Conservation (phyloP, 2,329 filamentous ascomycete genomes). For the Fusarium sp. region DNA sequence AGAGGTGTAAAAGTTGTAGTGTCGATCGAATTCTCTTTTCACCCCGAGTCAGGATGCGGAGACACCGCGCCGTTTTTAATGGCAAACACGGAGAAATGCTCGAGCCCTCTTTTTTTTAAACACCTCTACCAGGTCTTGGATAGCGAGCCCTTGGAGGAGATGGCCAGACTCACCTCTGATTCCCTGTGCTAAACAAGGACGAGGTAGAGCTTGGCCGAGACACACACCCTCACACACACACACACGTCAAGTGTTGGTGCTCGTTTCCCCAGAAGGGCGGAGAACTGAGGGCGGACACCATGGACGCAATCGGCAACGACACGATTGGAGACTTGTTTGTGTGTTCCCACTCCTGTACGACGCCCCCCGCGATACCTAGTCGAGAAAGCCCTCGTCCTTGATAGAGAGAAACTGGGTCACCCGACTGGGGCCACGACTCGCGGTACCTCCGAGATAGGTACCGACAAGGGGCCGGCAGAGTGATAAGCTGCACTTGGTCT, state of each 20-base stretch:
- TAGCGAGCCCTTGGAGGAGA: background rate
- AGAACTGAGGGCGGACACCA: background rate
- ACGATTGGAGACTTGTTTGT: background rate
- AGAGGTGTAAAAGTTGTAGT: background rate
- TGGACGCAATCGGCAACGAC: background rate
- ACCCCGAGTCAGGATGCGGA: background rate
- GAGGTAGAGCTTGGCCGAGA: background rate
- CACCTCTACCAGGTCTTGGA: background rate
- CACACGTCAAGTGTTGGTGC: background rate
- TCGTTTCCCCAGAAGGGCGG: background rate
- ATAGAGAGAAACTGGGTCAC: background rate
- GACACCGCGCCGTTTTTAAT: slow-evolving; percentile 1
- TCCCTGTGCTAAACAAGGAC: background rate
- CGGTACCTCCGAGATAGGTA: background rate
- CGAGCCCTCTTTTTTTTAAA: background rate
- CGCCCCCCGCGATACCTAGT: background rate
- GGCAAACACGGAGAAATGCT: slow-evolving; percentile 2
- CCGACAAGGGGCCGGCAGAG: background rate
- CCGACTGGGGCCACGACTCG: background rate
- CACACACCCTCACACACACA: background rate
- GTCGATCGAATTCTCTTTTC: background rate
- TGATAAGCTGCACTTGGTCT: slow-evolving; percentile 1
- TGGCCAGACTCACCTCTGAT: background rate
- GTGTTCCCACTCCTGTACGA: background rate
- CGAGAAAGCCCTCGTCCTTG: background rate